phyloP scores from a whole-genome alignment of 768 basidiomycete species.

The Suillus subaureus region DNA sequence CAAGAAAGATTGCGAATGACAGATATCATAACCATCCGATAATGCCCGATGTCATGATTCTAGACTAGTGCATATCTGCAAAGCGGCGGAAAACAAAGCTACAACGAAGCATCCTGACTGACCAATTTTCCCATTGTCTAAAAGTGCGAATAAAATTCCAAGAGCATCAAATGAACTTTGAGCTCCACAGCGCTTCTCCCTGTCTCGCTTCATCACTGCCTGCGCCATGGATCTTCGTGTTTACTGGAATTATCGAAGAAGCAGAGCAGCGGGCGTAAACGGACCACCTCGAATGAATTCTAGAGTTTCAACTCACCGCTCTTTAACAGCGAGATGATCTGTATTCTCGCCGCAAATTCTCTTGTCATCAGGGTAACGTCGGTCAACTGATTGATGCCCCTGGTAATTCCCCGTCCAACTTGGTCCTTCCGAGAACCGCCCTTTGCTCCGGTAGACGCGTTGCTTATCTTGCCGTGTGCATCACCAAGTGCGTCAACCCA shows the following conservation, averaged over 20 bases:
- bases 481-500: conserved; percentile 53
- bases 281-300: not conserved
- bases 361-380: conserved; percentile 53
- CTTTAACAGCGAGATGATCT: conserved; percentile 55
- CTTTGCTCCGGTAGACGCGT: conserved; percentile 8
- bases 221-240: conserved; percentile 46
- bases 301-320: conserved; percentile 39
- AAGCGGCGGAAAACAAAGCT: not conserved
- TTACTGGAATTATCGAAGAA: conserved; percentile 36
- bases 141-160: not conserved
- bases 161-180: conserved; percentile 45
- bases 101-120: not conserved
- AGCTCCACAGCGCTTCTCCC: conserved; percentile 54
- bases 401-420: conserved; percentile 52
- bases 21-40: not conserved
- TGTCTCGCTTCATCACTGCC: conserved; percentile 53
- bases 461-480: conserved; percentile 39
- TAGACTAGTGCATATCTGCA: not conserved
- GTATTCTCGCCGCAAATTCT: conserved; percentile 55
- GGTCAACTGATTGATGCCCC: conserved; percentile 51
- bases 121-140: not conserved
- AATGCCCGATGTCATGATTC: not conserved
- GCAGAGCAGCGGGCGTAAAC: not conserved
- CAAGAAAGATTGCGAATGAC: not conserved
- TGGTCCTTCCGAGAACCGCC: conserved; percentile 39